Percentiles rank a stretch among this genome's conserved stretches.
Conservation (phyloP, 2,329 filamentous ascomycete species). For the Kalaharituber pfeilii region DNA sequence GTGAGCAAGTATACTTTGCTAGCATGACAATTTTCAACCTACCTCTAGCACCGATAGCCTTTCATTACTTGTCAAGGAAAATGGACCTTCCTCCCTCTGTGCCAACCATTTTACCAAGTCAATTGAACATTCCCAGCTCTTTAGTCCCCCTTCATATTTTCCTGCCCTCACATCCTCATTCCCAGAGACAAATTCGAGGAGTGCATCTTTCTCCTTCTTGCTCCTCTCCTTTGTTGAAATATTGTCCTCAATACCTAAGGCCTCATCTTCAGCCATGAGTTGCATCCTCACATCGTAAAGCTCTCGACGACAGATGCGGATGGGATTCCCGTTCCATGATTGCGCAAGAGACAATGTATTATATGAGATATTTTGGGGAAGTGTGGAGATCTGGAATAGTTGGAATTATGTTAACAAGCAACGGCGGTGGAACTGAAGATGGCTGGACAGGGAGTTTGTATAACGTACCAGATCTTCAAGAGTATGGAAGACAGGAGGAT, state of each 20-base stretch:
- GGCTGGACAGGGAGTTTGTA: no score
- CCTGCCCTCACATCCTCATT: conserved; percentile 62
- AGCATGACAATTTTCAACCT: not conserved
- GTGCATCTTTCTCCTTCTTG: not conserved
- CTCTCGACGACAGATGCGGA: conserved; percentile 52
- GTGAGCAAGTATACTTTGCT: not conserved
- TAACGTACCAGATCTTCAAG: conserved; percentile 9
- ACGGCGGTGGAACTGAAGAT: not conserved
- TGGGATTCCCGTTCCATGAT: conserved; percentile 36
- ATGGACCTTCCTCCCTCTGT: no score
- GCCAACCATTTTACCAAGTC: conserved; percentile 63
- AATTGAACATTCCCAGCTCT: conserved; percentile 75
- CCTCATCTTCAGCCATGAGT: conserved; percentile 48
- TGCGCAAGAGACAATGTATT: conserved; percentile 42
- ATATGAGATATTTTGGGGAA: conserved; percentile 65
- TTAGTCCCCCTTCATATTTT: conserved; percentile 74
- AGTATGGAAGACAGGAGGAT: not conserved
- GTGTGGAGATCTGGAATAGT: conserved; percentile 19
- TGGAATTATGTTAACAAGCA: not conserved
- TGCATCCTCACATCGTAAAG: conserved; percentile 69
- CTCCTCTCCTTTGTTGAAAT: conserved; percentile 20
- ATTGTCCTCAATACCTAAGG: conserved; percentile 25
- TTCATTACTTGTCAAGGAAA: no score
- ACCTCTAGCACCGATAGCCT: conserved; percentile 22
- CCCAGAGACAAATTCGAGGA: conserved; percentile 29